Evolutionary conservation across 352 stramenopile genomes (phyloP), one percentile per base, ranked within the genome.

Genomic region (Plasmopara halstedii): DNA sequence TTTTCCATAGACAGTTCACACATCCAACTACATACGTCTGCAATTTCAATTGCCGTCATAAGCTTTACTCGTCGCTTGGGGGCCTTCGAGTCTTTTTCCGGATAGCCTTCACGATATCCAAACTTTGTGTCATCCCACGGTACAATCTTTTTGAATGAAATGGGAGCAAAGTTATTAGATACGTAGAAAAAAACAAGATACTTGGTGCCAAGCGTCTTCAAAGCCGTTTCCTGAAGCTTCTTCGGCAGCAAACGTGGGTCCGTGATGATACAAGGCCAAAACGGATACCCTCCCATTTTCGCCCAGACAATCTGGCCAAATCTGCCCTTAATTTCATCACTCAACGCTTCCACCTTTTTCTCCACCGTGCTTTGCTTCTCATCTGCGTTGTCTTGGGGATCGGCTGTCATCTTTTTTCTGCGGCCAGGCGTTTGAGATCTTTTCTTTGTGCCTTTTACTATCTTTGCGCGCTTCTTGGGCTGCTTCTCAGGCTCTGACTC

Each of bases 241-340:
- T 17, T 1, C 2, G 67, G 58, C 39, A 89, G 36, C 20, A 70
- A 50, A 0, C 67, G 58, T 15, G 78, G 81, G 39, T 89, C 73
- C 15, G 66, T 74, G 44, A 92, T 84, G 34, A 90, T 56, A 20
- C 63, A 76, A 17, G 81, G 81, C 81, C 81, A 92, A 60, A 82
- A 92, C 29, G 81, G 81, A 42, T 80, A 92, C 3, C 81, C 70
- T 6, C 60, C 63, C 77, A 92, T 92, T 43, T 83, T 85, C n/a
- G 67, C 75, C 81, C 81, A 92, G 38, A 81, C 73, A 35, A 92
- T 80, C 43, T 73, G 51, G 37, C 81, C 81, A 56, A 84, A 92
- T 42, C 73, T 83, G 29, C 40, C 39, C 50, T 78, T 85, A 36
- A 88, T 53, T 8, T 85, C 72, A 20, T 76, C 61, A 10, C 61